These are phyloP conservation scores for Dryadomyces sulphureus DNA, from an alignment of 2,329 filamentous ascomycete species.

Conservation along the genomic window DNA sequence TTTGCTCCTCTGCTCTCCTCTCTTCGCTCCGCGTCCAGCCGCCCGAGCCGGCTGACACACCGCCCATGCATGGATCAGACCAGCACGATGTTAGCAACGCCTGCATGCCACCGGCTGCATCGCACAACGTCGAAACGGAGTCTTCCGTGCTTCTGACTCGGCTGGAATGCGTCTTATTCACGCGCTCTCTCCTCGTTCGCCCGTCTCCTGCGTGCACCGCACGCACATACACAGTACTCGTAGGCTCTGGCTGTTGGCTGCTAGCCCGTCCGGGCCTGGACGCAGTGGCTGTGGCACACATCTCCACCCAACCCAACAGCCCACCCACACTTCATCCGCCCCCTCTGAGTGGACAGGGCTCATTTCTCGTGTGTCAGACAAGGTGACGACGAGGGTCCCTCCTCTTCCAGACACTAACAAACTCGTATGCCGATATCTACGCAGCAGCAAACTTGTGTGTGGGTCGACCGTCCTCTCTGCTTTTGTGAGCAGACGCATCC, in stretches of 20 bases:
- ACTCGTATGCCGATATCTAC: too few species aligned
- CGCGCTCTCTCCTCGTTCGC: too few species aligned
- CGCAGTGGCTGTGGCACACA: constrained; percentile 7
- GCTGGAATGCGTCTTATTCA: neutral
- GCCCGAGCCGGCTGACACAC: constrained; percentile 2
- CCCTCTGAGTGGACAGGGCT: constrained; percentile 1
- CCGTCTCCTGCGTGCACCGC: too few species aligned
- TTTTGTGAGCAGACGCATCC: too few species aligned
- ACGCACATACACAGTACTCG: too few species aligned
- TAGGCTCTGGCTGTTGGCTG: neutral
- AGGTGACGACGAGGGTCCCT: neutral
- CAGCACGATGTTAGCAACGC: neutral
- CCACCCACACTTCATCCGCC: neutral
- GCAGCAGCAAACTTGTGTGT: too few species aligned
- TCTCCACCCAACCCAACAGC: neutral
- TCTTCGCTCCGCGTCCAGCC: too few species aligned
- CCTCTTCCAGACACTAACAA: neutral
- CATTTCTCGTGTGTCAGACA: constrained; percentile 10
- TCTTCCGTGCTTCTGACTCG: neutral
- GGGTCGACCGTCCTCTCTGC: too few species aligned
- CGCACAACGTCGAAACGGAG: neutral
- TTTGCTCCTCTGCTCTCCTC: neutral
- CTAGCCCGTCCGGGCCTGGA: neutral
- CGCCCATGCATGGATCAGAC: neutral
- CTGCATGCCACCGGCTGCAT: neutral